Base-by-base conservation (phyloP, 1,139 yeast species). In the Suhomyces maxii region DNA sequence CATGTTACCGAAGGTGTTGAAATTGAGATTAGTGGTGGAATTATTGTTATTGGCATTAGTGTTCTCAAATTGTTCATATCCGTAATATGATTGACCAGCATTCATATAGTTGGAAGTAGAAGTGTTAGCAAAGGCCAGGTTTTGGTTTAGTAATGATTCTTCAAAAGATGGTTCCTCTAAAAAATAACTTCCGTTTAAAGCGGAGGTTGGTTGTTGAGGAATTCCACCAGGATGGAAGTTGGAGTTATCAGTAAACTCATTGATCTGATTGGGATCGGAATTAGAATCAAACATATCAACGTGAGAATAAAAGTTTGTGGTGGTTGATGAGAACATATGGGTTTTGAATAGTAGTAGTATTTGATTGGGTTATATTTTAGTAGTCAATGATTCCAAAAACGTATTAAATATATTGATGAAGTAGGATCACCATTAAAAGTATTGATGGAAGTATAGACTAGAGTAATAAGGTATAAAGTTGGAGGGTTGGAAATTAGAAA, bases 251-350 rank as follows among this genome's bases (percentile, higher is more conserved):
- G 54, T 45, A 38, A 49, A 56, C 26, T 57, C 57, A 44, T 48
- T 55, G 45, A 49, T 47, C 34, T 53, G 60, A 47, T 47, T 46
- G 39, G 54, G 40, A 39, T 58, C 62, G 35, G 55, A 42, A 26
- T 56, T 45, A 11, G 60, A 59, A 46, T 59, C 63, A 49, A 57
- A 52, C 63, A 58, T 59, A 48, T 56, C 58, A 46, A 57, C 50
- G 45, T 58, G 60, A 37, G 39, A 34, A 46, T 50, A 53, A 38
- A 49, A 47, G 34, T 31, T 39, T 14, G 44, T 31, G 8, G 45
- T 14, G 7, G 41, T 42, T 34, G 51, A 41, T 34, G 51, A 45
- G 49, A 48, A 48, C 49, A 48, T 48, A 26, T 31, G 44, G 47
- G 31, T 18, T 18, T 18, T 18, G 6, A 18, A 18, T 18, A 18